Conservation (phyloP, 306 rosid species). For the Pachyrhizus erosus region DNA sequence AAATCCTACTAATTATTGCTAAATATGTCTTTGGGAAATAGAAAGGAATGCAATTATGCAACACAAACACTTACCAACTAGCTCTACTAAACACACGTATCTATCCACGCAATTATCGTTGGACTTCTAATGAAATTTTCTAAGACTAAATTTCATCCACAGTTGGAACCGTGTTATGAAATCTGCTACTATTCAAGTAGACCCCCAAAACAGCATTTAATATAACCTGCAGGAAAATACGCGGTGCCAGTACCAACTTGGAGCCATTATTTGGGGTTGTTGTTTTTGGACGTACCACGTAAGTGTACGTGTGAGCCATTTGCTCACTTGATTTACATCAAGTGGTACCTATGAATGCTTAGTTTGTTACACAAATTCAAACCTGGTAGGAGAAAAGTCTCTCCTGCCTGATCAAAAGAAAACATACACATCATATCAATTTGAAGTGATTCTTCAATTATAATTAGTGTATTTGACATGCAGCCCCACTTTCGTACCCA, state of each 20-base stretch:
- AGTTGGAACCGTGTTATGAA: neutral
- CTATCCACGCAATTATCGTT: too few relatives aligned
- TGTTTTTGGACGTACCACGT: conserved; percentile 9
- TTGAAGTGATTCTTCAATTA: conserved; percentile 37
- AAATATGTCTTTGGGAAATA: neutral
- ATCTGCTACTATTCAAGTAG: neutral
- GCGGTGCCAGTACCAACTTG: neutral
- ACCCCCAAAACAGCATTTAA: conserved; percentile 13
- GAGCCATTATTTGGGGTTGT: neutral
- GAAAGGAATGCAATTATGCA: neutral
- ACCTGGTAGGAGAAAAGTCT: conserved; percentile 23
- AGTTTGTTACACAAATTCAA: conserved; percentile 21
- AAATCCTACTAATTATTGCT: neutral
- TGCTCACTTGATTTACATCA: conserved; percentile 19
- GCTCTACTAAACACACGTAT: neutral
- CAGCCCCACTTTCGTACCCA: conserved; percentile 34
- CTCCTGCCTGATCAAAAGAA: neutral
- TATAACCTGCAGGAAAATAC: neutral
- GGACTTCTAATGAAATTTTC: neutral
- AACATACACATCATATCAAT: conserved; percentile 12
- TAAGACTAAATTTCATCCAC: neutral
- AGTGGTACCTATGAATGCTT: neutral
- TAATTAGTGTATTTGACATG: conserved; percentile 8
- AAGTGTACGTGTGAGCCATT: conserved; percentile 10
- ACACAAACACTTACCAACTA: neutral